These are phyloP conservation scores for Pugionium dolabratum DNA, from an alignment of 345 rosid species.

Conservation along the genomic window DNA sequence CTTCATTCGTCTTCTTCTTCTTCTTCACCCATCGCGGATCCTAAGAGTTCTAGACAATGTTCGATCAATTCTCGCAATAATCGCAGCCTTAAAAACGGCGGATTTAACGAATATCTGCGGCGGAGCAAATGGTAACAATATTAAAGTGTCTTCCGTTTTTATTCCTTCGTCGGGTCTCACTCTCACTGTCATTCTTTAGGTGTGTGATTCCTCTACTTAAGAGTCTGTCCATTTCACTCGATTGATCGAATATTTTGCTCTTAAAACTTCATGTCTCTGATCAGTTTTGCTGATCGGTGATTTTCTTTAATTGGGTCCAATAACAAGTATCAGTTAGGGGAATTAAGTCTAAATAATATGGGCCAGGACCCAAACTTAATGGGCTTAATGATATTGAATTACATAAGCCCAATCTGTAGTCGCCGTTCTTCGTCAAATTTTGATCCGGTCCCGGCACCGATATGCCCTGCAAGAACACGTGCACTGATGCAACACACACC, in stretches of 20 bases:
- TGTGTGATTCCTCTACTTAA: not conserved
- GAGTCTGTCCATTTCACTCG: not conserved
- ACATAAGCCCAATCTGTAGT: not conserved
- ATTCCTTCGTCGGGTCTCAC: not conserved
- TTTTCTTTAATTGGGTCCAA: not conserved
- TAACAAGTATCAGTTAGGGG: not conserved
- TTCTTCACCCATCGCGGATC: not conserved
- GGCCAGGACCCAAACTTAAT: conserved; percentile 1
- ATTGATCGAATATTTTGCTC: not conserved
- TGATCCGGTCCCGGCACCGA: conserved; percentile 11
- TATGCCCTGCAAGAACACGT: conserved; percentile 20
- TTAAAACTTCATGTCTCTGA: not conserved
- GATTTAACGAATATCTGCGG: not conserved
- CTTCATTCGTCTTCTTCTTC: conserved; percentile 12
- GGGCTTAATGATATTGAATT: conserved; percentile 3
- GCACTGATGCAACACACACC: not conserved
- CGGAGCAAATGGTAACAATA: not conserved
- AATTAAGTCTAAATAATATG: not conserved
- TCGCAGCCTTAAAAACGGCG: not conserved
- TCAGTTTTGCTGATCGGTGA: not conserved
- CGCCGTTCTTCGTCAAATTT: conserved; percentile 15
- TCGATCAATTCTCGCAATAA: not conserved
- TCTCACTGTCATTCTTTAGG: not conserved
- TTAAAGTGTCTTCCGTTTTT: not conserved
- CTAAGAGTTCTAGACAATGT: not conserved